Evolutionary conservation across 2,329 filamentous ascomycete species (phyloP), one percentile per base, ranked within the genome.

Genomic region (Aureobasidium leucospermi): DNA sequence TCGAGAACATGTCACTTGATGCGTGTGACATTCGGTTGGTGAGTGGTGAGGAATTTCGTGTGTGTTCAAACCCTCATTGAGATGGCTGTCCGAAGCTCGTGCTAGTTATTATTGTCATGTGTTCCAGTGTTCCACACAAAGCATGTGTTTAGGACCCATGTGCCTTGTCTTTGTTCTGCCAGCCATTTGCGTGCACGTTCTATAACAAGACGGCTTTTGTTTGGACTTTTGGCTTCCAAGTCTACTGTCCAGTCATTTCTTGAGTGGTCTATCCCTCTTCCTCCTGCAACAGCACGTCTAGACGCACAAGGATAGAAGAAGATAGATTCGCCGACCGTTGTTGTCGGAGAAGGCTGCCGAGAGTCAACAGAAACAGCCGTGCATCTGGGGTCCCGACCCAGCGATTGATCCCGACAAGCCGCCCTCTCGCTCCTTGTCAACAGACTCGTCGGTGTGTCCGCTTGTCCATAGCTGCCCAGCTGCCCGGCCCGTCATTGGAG

Each of bases 371-470:
- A 42, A 42, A 42, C 39, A 42, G 42, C 42, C 36, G 38, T n/a
- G 15, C 10, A 41, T 41, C 38, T 41, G 34, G 36, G 48, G 31
- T 52, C 19, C 16, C 47, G 47, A 28, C 19, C 15, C 36, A 31
- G 34, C 48, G 29, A 39, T 52, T 52, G 48, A 39, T 16, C 48
- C 36, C 36, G 48, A 29, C 23, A 23, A 23, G 23, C 10, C 48
- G 6, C 34, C 15, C 36, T 13, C 8, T 16, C 15, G 23, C 48
- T 31, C 34, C 19, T 36, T 41, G 48, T 52, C 48, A 52, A 41
- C 48, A 41, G 34, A 52, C 48, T 41, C n/a, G 48, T 31, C 16
- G 48, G 48, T 52, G 48, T 52, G 48, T 31, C 48, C 48, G 34
- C 48, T 52, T 41, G 36, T 52, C 36, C 48, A 52, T 41, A 52